phyloP scores from a whole-genome alignment of 257 asterid genomes.

The Plantago elongata region DNA sequence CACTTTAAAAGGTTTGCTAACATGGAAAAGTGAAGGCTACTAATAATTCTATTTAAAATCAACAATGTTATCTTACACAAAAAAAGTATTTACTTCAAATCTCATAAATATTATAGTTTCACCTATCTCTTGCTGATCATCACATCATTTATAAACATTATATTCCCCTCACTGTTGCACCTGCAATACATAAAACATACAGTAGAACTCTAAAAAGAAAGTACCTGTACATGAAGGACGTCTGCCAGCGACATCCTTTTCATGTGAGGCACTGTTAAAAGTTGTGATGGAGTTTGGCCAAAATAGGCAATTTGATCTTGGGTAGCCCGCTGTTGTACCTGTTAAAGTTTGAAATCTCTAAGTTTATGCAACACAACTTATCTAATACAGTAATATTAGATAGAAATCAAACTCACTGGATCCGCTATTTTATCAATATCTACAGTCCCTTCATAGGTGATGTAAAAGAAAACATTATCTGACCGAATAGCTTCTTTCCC shows the following conservation, averaged over 20 bases:
- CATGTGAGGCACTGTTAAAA: slow-evolving; percentile 82
- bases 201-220: slow-evolving; percentile 14
- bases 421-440: slow-evolving; percentile 92
- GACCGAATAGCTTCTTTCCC: slow-evolving; percentile 97
- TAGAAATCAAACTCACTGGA: slow-evolving; percentile 59
- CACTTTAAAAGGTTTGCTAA: no score
- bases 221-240: slow-evolving; percentile 95
- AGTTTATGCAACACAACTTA: slow-evolving; percentile 15
- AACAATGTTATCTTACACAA: no score
- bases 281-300: slow-evolving; percentile 99
- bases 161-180: neutral
- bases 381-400: no score
- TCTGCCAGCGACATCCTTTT: slow-evolving; percentile 79
- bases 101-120: no score
- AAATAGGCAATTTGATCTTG: slow-evolving; percentile 99
- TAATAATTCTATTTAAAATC: no score
- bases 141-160: no score
- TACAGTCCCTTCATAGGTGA: slow-evolving; percentile 95
- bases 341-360: slow-evolving; percentile 19
- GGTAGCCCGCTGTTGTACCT: slow-evolving; percentile 91
- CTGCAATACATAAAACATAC: neutral
- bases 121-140: no score
- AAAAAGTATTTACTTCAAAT: no score
- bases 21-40: no score
- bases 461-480: slow-evolving; percentile 88